A percentile compares a stretch with the other conserved stretches of the same genome.
These are phyloP conservation scores for Moesziomyces sp. DNA, from an alignment of 1,284 basidiomycete genomes.

Conservation along the genomic window DNA sequence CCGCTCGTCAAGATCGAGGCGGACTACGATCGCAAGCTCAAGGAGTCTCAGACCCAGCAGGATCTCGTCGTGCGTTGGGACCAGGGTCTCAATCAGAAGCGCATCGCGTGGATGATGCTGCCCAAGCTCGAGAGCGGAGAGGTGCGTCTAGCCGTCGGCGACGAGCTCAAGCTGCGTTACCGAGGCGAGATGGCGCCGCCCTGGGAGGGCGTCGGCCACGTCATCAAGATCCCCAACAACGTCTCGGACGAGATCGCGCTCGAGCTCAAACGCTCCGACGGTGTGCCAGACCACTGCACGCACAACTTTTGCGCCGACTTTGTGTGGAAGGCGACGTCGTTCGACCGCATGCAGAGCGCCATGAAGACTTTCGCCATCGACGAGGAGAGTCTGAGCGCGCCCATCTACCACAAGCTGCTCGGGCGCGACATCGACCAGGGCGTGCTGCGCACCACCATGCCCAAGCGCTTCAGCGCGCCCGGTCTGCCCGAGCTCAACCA, in stretches of 20 bases:
- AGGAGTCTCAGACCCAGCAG: slow-evolving; percentile 97
- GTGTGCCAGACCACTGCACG: slow-evolving; percentile 93
- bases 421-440: slow-evolving; percentile 95
- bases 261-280: slow-evolving; percentile 88
- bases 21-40: slow-evolving; percentile 96
- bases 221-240: slow-evolving; percentile 99
- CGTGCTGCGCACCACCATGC: slow-evolving; percentile 84
- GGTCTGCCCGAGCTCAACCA: slow-evolving; percentile 98
- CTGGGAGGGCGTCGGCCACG: slow-evolving; percentile 98
- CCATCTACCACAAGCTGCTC: slow-evolving; percentile 97
- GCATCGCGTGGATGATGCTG: slow-evolving; percentile 94
- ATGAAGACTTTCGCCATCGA: slow-evolving; percentile 99
- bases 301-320: slow-evolving; percentile 97
- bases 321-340: slow-evolving; percentile 99
- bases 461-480: slow-evolving; percentile 93
- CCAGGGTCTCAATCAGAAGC: slow-evolving; percentile 95
- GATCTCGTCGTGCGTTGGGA: slow-evolving; percentile 97
- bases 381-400: slow-evolving; percentile 98
- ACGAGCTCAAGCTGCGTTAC: slow-evolving; percentile 91
- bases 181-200: slow-evolving; percentile 79
- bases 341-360: slow-evolving; percentile 97
- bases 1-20: slow-evolving; percentile 99
- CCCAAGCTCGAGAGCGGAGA: slow-evolving; percentile 98
- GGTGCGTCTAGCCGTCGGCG: slow-evolving; percentile 94
- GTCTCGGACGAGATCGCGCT: slow-evolving; percentile 97